Evolutionary conservation across 805 yeast species (phyloP).

Genomic region (Teunomyces atbi): DNA sequence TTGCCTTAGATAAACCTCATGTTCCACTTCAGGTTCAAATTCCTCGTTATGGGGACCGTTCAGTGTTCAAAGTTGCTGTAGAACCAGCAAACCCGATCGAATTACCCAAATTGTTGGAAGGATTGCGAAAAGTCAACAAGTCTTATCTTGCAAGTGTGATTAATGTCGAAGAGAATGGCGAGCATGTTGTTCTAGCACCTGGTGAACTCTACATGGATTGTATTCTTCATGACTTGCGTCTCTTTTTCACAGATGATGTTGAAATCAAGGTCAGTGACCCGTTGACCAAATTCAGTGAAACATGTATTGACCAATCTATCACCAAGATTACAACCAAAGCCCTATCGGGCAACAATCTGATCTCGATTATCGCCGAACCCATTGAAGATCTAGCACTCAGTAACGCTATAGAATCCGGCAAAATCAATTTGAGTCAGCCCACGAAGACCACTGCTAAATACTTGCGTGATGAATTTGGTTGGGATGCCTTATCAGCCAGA

Average conservation of each 20-base stretch:
- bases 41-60: conserved; percentile 37
- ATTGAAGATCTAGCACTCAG: conserved; percentile 50
- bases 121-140: conserved; percentile 58
- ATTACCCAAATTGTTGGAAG: conserved; percentile 68
- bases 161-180: conserved; percentile 88
- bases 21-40: conserved; percentile 25
- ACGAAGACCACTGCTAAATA: conserved; percentile 48
- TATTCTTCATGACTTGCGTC: conserved; percentile 70
- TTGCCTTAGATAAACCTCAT: conserved; percentile 21
- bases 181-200: conserved; percentile 71
- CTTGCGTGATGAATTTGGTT: conserved; percentile 57
- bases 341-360: conserved; percentile 49
- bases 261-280: conserved; percentile 86
- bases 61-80: conserved; percentile 77
- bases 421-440: conserved; percentile 34
- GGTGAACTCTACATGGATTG: conserved; percentile 92
- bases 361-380: conserved; percentile 79
- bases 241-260: conserved; percentile 54
- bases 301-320: conserved; percentile 63
- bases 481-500: conserved; percentile 85
- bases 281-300: conserved; percentile 73
- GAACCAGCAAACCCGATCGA: conserved; percentile 82
- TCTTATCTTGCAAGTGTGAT: conserved; percentile 65
- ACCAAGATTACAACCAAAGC: conserved; percentile 65
- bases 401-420: conserved; percentile 54